Percentiles rank a stretch among this genome's conserved stretches.
Conservation (phyloP, 495 filamentous ascomycete species). For the Friedmanniomyces simplex region DNA sequence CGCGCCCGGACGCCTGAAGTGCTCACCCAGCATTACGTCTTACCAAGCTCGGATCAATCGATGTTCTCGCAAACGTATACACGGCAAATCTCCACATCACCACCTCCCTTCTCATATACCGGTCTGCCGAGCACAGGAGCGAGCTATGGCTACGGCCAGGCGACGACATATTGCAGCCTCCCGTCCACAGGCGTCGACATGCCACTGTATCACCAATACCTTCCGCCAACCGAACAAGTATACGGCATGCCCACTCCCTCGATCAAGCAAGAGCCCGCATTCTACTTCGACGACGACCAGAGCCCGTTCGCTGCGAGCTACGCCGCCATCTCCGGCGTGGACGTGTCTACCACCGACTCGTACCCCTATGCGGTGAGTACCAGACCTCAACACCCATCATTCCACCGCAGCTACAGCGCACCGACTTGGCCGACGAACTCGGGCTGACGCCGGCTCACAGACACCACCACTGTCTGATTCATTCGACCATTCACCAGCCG, state of each 20-base stretch:
- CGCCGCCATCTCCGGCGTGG: conserved; percentile 62
- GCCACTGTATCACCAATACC: conserved; percentile 50
- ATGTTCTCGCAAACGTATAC: conserved; percentile 63
- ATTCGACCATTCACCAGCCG: conserved; percentile 61
- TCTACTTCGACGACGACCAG: conserved; percentile 54
- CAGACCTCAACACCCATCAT: conserved; percentile 15
- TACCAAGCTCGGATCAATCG: conserved; percentile 34
- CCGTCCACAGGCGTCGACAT: conserved; percentile 47
- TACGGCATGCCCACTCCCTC: conserved; percentile 31
- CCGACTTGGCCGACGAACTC: conserved; percentile 1
- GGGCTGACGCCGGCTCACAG: conserved; percentile 37
- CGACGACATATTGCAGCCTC: conserved; percentile 56
- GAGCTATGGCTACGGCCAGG: conserved; percentile 50
- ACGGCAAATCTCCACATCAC: conserved; percentile 55
- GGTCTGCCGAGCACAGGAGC: conserved; percentile 49
- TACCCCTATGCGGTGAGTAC: conserved; percentile 39
- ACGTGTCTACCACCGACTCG: conserved; percentile 49
- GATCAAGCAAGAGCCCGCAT: conserved; percentile 54
- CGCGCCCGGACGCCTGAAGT: conserved; percentile 25
- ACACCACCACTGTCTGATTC: conserved; percentile 78
- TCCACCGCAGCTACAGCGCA: conserved; percentile 5
- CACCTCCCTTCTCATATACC: conserved; percentile 64
- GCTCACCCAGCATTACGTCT: conserved; percentile 25
- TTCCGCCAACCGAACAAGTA: conserved; percentile 56
- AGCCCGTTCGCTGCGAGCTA: conserved; percentile 70